Conservation (phyloP, 768 basidiomycete species). For the Coprinellus micaceus region DNA sequence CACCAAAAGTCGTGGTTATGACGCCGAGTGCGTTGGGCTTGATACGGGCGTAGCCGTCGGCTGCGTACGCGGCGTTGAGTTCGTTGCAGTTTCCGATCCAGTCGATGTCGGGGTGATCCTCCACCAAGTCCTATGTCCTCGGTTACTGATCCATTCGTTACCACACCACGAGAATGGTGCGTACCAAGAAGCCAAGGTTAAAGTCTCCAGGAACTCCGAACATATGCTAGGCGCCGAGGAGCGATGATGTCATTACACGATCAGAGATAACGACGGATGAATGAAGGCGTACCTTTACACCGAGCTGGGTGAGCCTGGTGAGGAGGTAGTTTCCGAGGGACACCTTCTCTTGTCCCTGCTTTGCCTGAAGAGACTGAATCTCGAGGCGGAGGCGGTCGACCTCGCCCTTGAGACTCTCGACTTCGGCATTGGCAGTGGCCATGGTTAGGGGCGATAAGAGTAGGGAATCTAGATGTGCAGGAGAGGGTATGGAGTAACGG, state of each 20-base stretch:
- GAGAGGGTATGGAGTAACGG: not conserved
- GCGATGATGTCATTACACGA: conserved; percentile 2
- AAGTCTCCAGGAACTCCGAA: conserved; percentile 90
- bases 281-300: conserved; percentile 48
- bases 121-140: conserved; percentile 64
- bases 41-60: conserved; percentile 89
- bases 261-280: not conserved
- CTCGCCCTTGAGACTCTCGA: conserved; percentile 24
- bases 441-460: not conserved
- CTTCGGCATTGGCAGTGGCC: not conserved
- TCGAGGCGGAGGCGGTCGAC: conserved; percentile 42
- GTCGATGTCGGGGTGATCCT: conserved; percentile 69
- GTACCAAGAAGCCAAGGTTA: conserved; percentile 64
- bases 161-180: conserved; percentile 3
- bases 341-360: conserved; percentile 40
- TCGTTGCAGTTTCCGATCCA: conserved; percentile 93
- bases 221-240: conserved; percentile 49
- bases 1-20: conserved; percentile 61
- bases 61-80: conserved; percentile 85
- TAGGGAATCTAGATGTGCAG: not conserved
- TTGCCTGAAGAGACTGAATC: conserved; percentile 37
- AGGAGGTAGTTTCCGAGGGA: conserved; percentile 60
- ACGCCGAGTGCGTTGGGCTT: conserved; percentile 72
- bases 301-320: conserved; percentile 58
- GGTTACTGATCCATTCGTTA: not conserved